Base-by-base conservation (phyloP, 2,329 filamentous ascomycete species). In the Epichloe sp. region DNA sequence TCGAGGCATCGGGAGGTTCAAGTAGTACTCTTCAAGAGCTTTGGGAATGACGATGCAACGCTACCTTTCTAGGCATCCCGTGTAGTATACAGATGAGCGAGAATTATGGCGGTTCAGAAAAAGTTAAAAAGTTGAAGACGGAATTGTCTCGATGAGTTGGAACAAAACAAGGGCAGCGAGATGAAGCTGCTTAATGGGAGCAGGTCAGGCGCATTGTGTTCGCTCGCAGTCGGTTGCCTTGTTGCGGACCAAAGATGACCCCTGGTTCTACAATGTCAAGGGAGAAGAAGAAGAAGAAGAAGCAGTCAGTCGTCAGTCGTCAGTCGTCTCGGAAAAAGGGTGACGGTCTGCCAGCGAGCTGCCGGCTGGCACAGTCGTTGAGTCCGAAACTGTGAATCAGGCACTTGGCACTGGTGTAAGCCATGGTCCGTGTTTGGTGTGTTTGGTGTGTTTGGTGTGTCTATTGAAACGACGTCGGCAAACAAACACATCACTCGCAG, bases 301-400 rank as follows among this genome's bases (percentile, higher is more conserved):
- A 19, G 19, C 2, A 19, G 19, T 31, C 26, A 31, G 26, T 31
- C 26, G 17, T 7, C n/a, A 42, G 31, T 17, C 36, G 4, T n/a
- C 12, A 11, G 15, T n/a, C 15, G 5, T 8, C 36, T 40, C 15
- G n/a, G 21, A 41, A n/a, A 42, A 37, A 37, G 42, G 46, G 15
- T 8, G 36, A 43, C 47, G 15, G 26, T 36, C 44, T 34, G 51
- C 47, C 51, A 45, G 31, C 47, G n/a, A 19, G 23, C 21, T 47
- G 48, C 38, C 48, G 44, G 51, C 43, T 50, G 48, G 48, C 23
- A 14, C 44, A 43, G 48, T 50, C 35, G 51, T 42, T 35, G 49
- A 44, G 5, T 7, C 21, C 21, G n/a, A 38, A 40, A 34, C 40
- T 38, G 44, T 50, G 48, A 50, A 50, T 53, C 44, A 34, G 47